Evolutionary conservation across 345 rosid genomes (phyloP).

Genomic region (Brassica incana): DNA sequence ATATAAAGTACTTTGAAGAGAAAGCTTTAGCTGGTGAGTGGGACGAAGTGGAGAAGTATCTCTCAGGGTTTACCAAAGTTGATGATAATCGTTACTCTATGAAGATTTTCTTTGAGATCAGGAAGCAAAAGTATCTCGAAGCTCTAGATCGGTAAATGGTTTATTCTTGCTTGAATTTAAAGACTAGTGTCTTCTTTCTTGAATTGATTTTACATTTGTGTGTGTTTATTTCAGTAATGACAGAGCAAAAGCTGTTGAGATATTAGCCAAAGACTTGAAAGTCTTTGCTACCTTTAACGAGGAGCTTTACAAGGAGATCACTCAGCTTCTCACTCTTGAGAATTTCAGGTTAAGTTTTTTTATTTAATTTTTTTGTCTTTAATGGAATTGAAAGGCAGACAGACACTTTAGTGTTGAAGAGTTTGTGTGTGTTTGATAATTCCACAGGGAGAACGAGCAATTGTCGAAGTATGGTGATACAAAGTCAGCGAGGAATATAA

Average conservation of each 20-base stretch:
- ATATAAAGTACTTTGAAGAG: slow-evolving; percentile 86
- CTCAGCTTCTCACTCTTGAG: slow-evolving; percentile 77
- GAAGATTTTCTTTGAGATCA: slow-evolving; percentile 61
- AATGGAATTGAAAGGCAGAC: background rate
- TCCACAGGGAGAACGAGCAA: slow-evolving; percentile 80
- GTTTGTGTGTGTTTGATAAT: background rate
- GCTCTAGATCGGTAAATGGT: slow-evolving; percentile 53
- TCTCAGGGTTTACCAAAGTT: slow-evolving; percentile 87
- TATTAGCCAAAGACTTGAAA: slow-evolving; percentile 79
- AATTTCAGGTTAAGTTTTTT: slow-evolving; percentile 64
- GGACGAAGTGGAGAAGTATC: slow-evolving; percentile 92
- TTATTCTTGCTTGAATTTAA: background rate
- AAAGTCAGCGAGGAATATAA: slow-evolving; percentile 82
- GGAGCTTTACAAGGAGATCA: slow-evolving; percentile 86
- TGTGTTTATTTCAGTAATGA: slow-evolving; percentile 53
- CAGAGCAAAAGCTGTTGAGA: slow-evolving; percentile 85
- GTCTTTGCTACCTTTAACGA: slow-evolving; percentile 83
- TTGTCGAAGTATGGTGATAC: slow-evolving; percentile 91
- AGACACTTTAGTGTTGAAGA: slow-evolving; percentile 7
- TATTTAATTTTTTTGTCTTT: background rate
- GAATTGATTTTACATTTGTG: background rate
- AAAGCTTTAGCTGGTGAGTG: slow-evolving; percentile 87
- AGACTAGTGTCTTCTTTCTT: background rate
- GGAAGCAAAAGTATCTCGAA: slow-evolving; percentile 65
- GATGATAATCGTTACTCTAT: slow-evolving; percentile 80